These are phyloP conservation scores for Capniomyces stellatus DNA, from an alignment of 371 early-diverging fungal genomes.

Conservation along the genomic window DNA sequence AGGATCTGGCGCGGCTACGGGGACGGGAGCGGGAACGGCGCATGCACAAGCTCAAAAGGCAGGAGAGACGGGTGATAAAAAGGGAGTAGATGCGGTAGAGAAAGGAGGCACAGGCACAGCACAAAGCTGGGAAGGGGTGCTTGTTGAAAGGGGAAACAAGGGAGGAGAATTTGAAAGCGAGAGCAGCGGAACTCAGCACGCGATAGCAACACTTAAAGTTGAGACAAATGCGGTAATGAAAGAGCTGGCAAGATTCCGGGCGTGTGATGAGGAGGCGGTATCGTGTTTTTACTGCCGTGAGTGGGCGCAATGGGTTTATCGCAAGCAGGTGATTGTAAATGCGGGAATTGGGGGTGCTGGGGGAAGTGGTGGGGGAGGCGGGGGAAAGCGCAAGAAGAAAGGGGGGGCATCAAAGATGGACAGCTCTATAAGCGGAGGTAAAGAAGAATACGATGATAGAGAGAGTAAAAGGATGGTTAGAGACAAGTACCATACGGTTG, in stretches of 20 bases:
- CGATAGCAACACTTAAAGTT: conserved; percentile 23
- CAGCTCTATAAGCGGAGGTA: conserved; percentile 5
- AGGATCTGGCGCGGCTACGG: background rate
- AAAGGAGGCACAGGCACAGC: background rate
- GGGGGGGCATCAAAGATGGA: background rate
- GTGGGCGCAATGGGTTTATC: conserved; percentile 64
- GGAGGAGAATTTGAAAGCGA: conserved; percentile 5
- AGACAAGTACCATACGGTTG: conserved; percentile 12
- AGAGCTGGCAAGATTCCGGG: conserved; percentile 48
- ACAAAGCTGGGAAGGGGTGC: too few species aligned
- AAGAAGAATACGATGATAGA: conserved; percentile 13
- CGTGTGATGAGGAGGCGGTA: conserved; percentile 49
- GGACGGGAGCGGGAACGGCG: background rate
- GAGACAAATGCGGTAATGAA: conserved; percentile 40
- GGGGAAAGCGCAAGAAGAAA: conserved; percentile 10
- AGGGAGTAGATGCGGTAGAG: background rate
- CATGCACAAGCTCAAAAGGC: background rate
- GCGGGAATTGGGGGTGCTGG: conserved; percentile 5
- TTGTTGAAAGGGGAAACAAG: conserved; percentile 7
- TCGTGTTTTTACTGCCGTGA: conserved; percentile 62
- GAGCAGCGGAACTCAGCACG: conserved; percentile 11
- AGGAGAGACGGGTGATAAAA: background rate
- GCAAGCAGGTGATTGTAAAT: conserved; percentile 33
- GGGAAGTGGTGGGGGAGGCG: background rate
- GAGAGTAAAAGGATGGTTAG: conserved; percentile 21